phyloP scores from a whole-genome alignment of 1,284 basidiomycete genomes.

The Tilletia indica region DNA sequence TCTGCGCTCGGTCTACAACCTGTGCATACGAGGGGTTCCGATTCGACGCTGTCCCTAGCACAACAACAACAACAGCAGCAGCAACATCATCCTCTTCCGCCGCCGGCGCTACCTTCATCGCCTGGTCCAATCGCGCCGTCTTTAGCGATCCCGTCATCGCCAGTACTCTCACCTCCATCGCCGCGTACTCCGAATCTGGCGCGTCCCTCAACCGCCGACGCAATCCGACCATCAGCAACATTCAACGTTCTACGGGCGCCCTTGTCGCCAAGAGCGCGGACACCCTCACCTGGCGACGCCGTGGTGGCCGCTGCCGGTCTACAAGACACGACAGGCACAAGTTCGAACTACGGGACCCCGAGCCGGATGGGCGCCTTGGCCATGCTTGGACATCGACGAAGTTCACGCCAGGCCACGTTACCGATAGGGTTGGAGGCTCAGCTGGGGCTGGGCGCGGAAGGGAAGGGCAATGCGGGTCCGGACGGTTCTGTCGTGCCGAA shows the following conservation, averaged over 20 bases:
- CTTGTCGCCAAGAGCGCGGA: not conserved
- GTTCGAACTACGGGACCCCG: not conserved
- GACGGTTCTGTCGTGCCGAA: not conserved
- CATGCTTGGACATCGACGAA: not conserved
- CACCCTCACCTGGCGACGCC: slow-evolving; percentile 3
- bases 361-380: slow-evolving; percentile 10
- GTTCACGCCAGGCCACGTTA: not conserved
- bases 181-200: not conserved
- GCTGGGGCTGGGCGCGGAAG: not conserved
- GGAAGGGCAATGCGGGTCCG: not conserved
- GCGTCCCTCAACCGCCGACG: not conserved
- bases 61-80: not conserved
- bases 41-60: not conserved
- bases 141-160: not conserved
- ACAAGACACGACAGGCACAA: not conserved
- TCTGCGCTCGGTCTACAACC: slow-evolving; percentile 23
- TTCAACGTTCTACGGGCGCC: not conserved
- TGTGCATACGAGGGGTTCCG: not conserved
- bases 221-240: not conserved
- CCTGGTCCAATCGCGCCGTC: not conserved
- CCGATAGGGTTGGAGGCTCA: not conserved
- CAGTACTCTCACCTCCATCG: not conserved
- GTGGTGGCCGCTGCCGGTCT: not conserved
- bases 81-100: not conserved
- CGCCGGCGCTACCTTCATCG: not conserved